Percentiles rank a stretch among this genome's conserved stretches.
Conservation (phyloP, 1,284 basidiomycete species). For the Ganoderma lingzhi region DNA sequence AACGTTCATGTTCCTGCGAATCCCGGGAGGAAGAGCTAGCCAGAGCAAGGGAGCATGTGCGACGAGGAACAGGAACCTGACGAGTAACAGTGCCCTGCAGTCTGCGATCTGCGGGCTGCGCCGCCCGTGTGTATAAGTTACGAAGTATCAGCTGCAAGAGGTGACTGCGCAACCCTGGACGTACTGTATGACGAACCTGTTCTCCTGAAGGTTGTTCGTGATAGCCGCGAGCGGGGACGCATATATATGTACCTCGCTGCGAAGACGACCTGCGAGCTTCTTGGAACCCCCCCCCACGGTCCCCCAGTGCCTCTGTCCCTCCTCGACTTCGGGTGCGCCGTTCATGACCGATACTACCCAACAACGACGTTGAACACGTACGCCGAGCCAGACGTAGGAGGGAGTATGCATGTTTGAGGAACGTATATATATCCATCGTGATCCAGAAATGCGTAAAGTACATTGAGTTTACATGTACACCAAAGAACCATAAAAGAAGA, state of each 20-base stretch:
- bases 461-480: constrained; percentile 2
- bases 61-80: background rate
- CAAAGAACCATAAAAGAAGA: background rate
- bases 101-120: constrained; percentile 1
- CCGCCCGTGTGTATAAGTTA: background rate
- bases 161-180: background rate
- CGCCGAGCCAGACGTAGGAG: too few species aligned
- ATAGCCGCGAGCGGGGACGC: too few species aligned
- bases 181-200: background rate
- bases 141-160: background rate
- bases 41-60: too few species aligned
- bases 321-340: too few species aligned
- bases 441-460: background rate
- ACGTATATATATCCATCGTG: background rate
- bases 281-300: too few species aligned
- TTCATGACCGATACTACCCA: too few species aligned
- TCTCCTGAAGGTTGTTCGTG: too few species aligned
- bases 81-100: background rate
- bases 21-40: background rate
- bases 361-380: too few species aligned
- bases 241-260: too few species aligned
- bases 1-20: background rate
- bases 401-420: background rate
- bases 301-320: too few species aligned
- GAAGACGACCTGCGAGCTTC: too few species aligned